These are phyloP conservation scores for Chlamydomonas applanata DNA, from an alignment of 139 green algal species.

Conservation along the genomic window DNA sequence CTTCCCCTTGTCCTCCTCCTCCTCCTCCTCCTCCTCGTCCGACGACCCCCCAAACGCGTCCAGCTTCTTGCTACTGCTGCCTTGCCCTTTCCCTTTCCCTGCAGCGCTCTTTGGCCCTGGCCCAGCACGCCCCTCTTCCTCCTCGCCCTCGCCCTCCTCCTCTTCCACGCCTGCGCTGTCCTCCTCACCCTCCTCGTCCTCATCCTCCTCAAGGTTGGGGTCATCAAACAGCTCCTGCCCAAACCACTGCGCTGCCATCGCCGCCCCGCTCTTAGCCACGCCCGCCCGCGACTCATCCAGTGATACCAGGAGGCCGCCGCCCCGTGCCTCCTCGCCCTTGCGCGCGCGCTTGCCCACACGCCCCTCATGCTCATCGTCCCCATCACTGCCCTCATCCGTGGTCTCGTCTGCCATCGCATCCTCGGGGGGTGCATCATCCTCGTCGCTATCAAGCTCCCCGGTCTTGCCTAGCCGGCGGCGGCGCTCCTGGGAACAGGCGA, in stretches of 20 bases:
- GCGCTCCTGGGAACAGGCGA: conserved; percentile 34
- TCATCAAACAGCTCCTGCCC: conserved; percentile 75
- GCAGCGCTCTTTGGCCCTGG: not conserved
- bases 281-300: conserved; percentile 68
- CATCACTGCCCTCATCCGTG: not conserved
- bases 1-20: not conserved
- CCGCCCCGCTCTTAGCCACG: conserved; percentile 44
- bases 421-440: conserved; percentile 20
- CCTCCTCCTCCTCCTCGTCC: conserved; percentile 5
- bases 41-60: no score
- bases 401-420: not conserved
- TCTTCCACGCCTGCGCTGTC: not conserved
- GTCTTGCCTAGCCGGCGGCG: conserved; percentile 63
- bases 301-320: conserved; percentile 64
- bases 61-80: not conserved
- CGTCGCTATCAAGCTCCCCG: conserved; percentile 55
- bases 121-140: not conserved
- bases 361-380: not conserved
- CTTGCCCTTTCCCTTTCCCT: not conserved
- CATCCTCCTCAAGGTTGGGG: conserved; percentile 43
- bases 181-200: conserved; percentile 23
- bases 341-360: conserved; percentile 6
- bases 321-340: conserved; percentile 27
- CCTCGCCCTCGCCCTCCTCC: conserved; percentile 15
- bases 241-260: conserved; percentile 83